Base-by-base conservation (phyloP, 768 basidiomycete genomes). In the Fomitopsis pulvina region DNA sequence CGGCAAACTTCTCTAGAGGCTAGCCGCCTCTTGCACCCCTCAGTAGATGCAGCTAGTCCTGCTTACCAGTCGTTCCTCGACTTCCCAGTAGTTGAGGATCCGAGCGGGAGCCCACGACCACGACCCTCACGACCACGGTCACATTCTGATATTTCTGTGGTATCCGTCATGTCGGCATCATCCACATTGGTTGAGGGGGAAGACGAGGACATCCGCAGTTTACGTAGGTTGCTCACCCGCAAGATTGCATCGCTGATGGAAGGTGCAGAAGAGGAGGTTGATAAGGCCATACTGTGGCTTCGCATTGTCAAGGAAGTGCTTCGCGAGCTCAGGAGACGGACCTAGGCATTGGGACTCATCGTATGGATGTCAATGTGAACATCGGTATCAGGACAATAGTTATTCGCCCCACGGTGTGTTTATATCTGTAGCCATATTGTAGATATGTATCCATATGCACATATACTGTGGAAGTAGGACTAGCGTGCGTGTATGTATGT, bases 261-360 rank as follows among this genome's bases (percentile, higher is more conserved):
- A 14, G 78, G 77, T 5, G 79, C 80, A 2, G 75, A 77, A 57
- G 81, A 81, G 38, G 81, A 86, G 58, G 69, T 86, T 38, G 83
- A 87, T 52, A 77, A 74, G 54, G 73, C 73, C 28, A 69, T 68
- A 20, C 66, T 65, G 1, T 87, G 85, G 84, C 63, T 86, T 18
- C 71, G 74, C 41, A 77, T 86, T 45, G 76, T 87, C 51, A 81
- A 78, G 55, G 82, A 80, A 44, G 80, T 79, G 25, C 37, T 40
- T 8, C 34, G n/a, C 20, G 24, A 25, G 22, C 18, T 40, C 20
- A n/a, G 47, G 14, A 41, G n/a, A 22, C 24, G 47, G 24, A 38
- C 29, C 43, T 27, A 20, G 29, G 7, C 10, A 12, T 12, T 21
- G n/a, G 28, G 45, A 21, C 18, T 29, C n/a, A n/a, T n/a, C n/a